Base-by-base conservation (phyloP, 805 yeast genomes). In the Hanseniaspora pseudoguilliermondii region DNA sequence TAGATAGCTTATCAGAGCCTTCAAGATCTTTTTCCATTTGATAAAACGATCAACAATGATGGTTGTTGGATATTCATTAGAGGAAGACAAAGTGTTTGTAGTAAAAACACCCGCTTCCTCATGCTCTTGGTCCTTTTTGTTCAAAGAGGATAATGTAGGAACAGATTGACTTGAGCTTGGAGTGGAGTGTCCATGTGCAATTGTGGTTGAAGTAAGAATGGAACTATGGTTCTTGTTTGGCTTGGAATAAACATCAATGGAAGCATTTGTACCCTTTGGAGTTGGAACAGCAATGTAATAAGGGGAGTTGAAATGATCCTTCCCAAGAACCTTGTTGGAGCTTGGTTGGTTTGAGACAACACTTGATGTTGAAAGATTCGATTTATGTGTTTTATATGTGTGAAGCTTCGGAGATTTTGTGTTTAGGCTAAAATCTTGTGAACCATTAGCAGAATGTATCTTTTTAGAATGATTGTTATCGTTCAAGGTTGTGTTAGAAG, bases 21-120 rank as follows among this genome's bases (percentile, higher is more conserved):
- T 82, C 59, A 87, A 76, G 54, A 88, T 80, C 57, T 80, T 77
- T 54, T 95, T 74, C 95, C 95, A 88, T 16, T 89, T 82, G 57
- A 80, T 77, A 67, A 88, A 88, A 60, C 96, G 72, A 47, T 80
- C 77, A 21, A 91, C 89, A 58, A 88, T 72, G 10, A 84, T 77
- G 59, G 87, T 95, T 2, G 95, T 86, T 40, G 96, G 96, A 61
- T 77, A 68, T 47, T 69, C 72, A 49, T 66, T 66, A n/a, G 39
- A 32, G 11, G 40, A 11, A 9, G 49, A 48, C 5, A 46, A 29
- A 3, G 20, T 32, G 9, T 18, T 54, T 21, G 57, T 42, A 36
- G 58, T 47, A 10, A 60, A 59, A 58, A 18, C 49, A 53, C 40
- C 54, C 2, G 42, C 29, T 15, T 47, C 55, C 20, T 49, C 59